Evolutionary conservation across 2,329 filamentous ascomycete species (phyloP), one percentile per base, ranked within the genome.

Genomic region (Penicillium sp.): DNA sequence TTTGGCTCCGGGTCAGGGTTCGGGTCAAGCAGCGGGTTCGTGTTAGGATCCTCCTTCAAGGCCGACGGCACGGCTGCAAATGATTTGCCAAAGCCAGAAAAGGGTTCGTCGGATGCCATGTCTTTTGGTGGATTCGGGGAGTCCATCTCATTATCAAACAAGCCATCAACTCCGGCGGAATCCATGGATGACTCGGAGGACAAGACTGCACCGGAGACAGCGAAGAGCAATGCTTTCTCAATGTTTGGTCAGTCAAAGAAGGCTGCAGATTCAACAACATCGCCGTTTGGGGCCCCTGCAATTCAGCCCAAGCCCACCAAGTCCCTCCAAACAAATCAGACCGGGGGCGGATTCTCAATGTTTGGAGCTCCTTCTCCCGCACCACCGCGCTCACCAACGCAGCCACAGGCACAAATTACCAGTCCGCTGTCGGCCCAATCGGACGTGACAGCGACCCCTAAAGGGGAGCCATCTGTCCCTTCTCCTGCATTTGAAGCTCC

Each of bases 31-130:
- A 49, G 58, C 49, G 60, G 60, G n/a, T 76, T 76, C 53, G 63
- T 61, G 6, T 54, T 76, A 24, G 69, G 68, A 2, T 72, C 74
- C 25, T 66, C 67, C 9, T 75, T 76, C 51, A 73, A 73, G 54
- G 61, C 60, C 3, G 73, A 75, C 48, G 66, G 62, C 7, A 66
- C 64, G 11, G 66, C 69, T 46, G 63, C 56, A 26, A 66, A 67
- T 48, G 72, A 74, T 58, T 58, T 55, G 3, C 61, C 65, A n/a
- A 72, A 71, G 40, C 59, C 69, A 18, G 64, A 68, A 3, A 66
- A 68, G 46, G 46, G 62, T 46, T 60, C 62, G 42, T 53, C 57
- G 12, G 55, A 60, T 1, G 47, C 68, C 5, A 70, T 75, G 36
- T 67, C 69, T 4, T 65, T 74, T 40, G 68, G 66, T 35, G 49